A percentile compares a stretch with the other conserved stretches of the same genome.
These are phyloP conservation scores for Gossypium arboreum DNA, from an alignment of 345 rosid genomes.

Conservation along the genomic window DNA sequence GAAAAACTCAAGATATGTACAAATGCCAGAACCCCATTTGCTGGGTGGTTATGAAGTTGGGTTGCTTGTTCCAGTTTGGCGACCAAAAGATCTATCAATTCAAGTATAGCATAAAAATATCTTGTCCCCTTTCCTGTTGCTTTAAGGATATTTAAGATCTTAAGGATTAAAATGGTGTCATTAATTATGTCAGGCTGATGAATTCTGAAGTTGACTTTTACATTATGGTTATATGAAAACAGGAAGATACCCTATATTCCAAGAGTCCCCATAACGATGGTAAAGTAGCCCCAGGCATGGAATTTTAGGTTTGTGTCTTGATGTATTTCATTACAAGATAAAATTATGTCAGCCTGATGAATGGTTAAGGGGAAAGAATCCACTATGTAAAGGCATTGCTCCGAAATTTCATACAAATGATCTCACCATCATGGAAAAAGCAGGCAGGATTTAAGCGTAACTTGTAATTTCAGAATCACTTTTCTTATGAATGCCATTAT, in stretches of 20 bases:
- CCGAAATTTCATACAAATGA: not conserved
- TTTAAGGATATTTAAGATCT: not conserved
- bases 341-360: conserved; percentile 15
- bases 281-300: too few relatives aligned
- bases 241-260: not conserved
- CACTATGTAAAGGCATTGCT: not conserved
- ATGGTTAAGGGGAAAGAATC: not conserved
- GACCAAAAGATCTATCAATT: not conserved
- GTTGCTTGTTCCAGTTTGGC: not conserved
- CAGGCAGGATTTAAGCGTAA: not conserved
- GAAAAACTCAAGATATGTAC: not conserved
- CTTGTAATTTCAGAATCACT: not conserved
- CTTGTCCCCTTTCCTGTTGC: not conserved
- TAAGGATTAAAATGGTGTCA: not conserved
- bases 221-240: not conserved
- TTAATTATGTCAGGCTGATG: conserved; percentile 11
- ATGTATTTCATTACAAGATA: not conserved
- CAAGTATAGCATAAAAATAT: not conserved
- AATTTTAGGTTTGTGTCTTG: not conserved
- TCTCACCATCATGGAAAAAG: not conserved
- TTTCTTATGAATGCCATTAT: not conserved
- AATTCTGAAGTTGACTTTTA: not conserved
- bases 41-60: not conserved
- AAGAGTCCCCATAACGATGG: too few relatives aligned
- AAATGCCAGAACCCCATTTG: conserved; percentile 8